Evolutionary conservation across 305 asterid genomes (phyloP).

Genomic region (Solanum hybrid): DNA sequence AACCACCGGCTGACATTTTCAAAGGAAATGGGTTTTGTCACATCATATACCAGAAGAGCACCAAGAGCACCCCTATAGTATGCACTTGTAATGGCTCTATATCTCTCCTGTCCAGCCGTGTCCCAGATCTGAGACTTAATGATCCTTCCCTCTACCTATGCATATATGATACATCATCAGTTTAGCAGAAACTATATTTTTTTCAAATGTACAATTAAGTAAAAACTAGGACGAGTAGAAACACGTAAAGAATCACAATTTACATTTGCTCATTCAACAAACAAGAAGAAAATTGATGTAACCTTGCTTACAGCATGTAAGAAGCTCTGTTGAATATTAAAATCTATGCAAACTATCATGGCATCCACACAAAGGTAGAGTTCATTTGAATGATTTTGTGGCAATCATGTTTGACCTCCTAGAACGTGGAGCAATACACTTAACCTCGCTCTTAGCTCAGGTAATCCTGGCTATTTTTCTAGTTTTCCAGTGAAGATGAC

Average conservation of each 20-base stretch:
- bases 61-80: conserved; percentile 72
- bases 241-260: background rate
- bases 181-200: background rate
- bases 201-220: background rate
- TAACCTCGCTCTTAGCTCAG: background rate
- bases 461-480: background rate
- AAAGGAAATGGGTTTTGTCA: conserved; percentile 62
- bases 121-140: conserved; percentile 78
- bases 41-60: conserved; percentile 66
- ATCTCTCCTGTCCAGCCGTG: conserved; percentile 81
- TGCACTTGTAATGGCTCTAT: conserved; percentile 71
- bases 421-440: background rate
- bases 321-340: background rate
- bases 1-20: conserved; percentile 69
- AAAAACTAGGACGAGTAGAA: background rate
- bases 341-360: background rate
- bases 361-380: background rate
- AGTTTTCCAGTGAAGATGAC: background rate
- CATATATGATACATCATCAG: background rate
- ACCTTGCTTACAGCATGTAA: background rate
- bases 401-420: background rate
- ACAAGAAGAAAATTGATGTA: background rate
- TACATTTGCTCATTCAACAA: background rate
- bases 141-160: conserved; percentile 59
- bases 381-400: background rate